Evolutionary conservation across 2,329 filamentous ascomycete species (phyloP).

Genomic region (Penicillium sp.): DNA sequence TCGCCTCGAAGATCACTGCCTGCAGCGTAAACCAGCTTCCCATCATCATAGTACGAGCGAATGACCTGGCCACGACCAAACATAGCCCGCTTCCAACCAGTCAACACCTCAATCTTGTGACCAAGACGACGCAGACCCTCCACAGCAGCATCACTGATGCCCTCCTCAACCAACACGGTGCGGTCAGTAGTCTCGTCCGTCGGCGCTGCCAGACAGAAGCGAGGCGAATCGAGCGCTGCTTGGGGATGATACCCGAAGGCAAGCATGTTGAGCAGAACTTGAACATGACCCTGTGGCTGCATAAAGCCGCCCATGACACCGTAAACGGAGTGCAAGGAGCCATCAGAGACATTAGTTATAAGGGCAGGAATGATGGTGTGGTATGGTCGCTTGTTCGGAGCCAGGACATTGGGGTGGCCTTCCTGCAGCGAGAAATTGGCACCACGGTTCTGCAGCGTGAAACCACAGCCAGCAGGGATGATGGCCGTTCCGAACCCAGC

Average conservation of each 20-base stretch:
- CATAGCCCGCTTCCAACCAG: conserved; percentile 19
- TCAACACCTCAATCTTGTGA: conserved; percentile 22
- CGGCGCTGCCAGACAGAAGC: conserved; percentile 82
- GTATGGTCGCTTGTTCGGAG: conserved; percentile 83
- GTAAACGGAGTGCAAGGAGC: conserved; percentile 77
- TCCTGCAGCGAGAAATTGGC: conserved; percentile 73
- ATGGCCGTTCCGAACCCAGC: conserved; percentile 81
- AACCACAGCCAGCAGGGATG: conserved; percentile 80
- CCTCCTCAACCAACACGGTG: conserved; percentile 24
- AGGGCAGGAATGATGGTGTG: conserved; percentile 97
- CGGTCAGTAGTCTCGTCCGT: conserved; percentile 48
- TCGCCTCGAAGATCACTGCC: conserved; percentile 88
- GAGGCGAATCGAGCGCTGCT: conserved; percentile 81
- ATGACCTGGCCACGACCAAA: conserved; percentile 27
- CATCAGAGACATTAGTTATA: conserved; percentile 73
- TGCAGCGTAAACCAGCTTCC: conserved; percentile 73
- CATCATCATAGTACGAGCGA: conserved; percentile 67
- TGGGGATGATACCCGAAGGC: conserved; percentile 80
- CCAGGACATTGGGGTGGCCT: conserved; percentile 75
- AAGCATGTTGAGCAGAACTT: conserved; percentile 86
- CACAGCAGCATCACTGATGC: conserved; percentile 18
- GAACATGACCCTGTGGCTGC: conserved; percentile 95
- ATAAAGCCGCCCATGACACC: conserved; percentile 99
- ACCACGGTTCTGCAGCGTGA: conserved; percentile 91
- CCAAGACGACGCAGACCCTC: conserved; percentile 22